Evolutionary conservation across 1,139 yeast genomes (phyloP), one percentile per base, ranked within the genome.

Genomic region (Hyphopichia burtonii): DNA sequence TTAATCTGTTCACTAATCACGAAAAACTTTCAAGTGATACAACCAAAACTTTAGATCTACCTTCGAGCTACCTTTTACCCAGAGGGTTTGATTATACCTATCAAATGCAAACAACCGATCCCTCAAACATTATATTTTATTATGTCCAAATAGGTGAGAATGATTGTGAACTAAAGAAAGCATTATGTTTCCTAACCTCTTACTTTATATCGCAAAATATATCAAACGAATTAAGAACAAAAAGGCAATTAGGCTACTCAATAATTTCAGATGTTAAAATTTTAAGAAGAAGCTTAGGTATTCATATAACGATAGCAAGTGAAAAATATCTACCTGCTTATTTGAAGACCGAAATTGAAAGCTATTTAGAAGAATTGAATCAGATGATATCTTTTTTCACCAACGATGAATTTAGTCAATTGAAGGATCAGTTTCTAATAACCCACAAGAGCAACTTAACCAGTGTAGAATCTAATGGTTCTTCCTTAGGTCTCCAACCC

Each of bases 81-180:
- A 57, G 63, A 0, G 76, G 79, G 0, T 59, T 56, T 2, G 62
- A 68, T 40, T 70, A 56, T 41, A 50, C 54, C 17, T 54, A 61
- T 36, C 56, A 62, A 1, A 63, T 51, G 31, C 27, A 66, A 0
- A 66, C 71, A 20, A 61, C 55, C 15, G 86, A 81, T 51, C 75
- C 75, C 3, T 71, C 76, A 32, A 78, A 72, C 48, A 63, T 80
- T 1, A 59, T 80, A 3, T 71, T 71, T 8, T 68, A 69, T 49
- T 83, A 76, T 50, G 57, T 82, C 28, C 86, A 83, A 56, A 62
- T 82, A 1, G 87, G 87, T 0, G 40, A 48, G 2, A 61, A 83
- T n/a, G 42, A 54, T 58, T 2, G 68, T 73, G 48, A 32, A 43
- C 0, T 43, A 48, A 50, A 55, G 2, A 56, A 70, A 38, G 57